phyloP scores from a whole-genome alignment of 129 eudicot species.

The Artemisia annua region DNA sequence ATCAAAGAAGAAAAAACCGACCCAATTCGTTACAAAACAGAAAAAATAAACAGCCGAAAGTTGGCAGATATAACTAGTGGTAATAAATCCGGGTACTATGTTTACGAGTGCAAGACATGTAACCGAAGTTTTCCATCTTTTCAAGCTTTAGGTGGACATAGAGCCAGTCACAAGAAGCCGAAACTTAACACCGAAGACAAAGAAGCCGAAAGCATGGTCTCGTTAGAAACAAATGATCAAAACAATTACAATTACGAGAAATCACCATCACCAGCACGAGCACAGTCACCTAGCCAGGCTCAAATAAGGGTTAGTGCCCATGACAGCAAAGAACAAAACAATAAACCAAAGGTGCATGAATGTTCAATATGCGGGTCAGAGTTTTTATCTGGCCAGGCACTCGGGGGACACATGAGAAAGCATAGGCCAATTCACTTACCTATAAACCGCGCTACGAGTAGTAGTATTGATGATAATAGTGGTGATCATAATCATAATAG shows the following conservation, averaged over 20 bases:
- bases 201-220: not conserved
- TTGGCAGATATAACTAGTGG: slow-evolving; percentile 36
- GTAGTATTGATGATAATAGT: not conserved
- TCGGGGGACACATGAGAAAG: slow-evolving; percentile 94
- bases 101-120: slow-evolving; percentile 86
- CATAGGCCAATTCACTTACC: slow-evolving; percentile 47
- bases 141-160: slow-evolving; percentile 93
- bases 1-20: not conserved
- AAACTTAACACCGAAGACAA: slow-evolving; percentile 35
- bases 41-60: slow-evolving; percentile 37
- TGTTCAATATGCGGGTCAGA: slow-evolving; percentile 86
- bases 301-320: too few species aligned
- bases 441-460: not conserved
- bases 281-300: too few species aligned
- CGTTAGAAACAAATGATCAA: too few species aligned
- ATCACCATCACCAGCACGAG: slow-evolving; percentile 1
- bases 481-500: not conserved
- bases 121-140: slow-evolving; percentile 77
- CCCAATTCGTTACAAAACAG: slow-evolving; percentile 23
- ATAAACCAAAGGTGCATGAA: slow-evolving; percentile 51
- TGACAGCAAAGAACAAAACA: not conserved
- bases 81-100: slow-evolving; percentile 33
- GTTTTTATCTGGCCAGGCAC: slow-evolving; percentile 85
- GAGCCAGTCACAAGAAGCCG: slow-evolving; percentile 85
- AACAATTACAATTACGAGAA: not conserved